Evolutionary conservation across 192 early-diverging fungal genomes (phyloP).

Genomic region (Pilobolus umbonatus): DNA sequence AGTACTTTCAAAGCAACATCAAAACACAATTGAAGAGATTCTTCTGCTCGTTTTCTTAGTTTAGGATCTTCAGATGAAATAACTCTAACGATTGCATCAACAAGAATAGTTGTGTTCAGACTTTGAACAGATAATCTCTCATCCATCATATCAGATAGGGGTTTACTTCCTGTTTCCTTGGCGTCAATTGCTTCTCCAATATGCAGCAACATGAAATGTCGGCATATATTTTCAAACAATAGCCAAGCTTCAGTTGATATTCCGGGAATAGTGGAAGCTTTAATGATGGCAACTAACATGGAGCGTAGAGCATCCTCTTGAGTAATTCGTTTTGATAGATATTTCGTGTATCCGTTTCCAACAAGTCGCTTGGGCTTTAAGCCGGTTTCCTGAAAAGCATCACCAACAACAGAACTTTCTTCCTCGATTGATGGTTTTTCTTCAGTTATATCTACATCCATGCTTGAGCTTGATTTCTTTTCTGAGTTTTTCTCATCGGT

Average conservation of each 20-base stretch:
- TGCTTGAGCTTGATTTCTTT: not conserved
- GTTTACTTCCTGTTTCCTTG: slow-evolving; percentile 41
- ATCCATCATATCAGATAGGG: slow-evolving; percentile 44
- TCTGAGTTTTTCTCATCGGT: slow-evolving; percentile 16
- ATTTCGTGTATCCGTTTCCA: slow-evolving; percentile 27
- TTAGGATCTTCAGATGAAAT: slow-evolving; percentile 64
- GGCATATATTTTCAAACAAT: slow-evolving; percentile 60
- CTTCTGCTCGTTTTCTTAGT: slow-evolving; percentile 60
- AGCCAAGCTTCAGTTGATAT: slow-evolving; percentile 58
- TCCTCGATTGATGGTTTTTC: slow-evolving; percentile 41
- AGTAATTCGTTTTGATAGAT: slow-evolving; percentile 47
- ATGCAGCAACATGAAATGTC: slow-evolving; percentile 73
- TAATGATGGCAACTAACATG: slow-evolving; percentile 61
- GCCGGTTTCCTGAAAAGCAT: slow-evolving; percentile 12
- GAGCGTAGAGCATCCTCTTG: slow-evolving; percentile 62
- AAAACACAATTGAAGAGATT: slow-evolving; percentile 61
- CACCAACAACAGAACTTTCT: slow-evolving; percentile 38
- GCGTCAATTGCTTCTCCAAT: slow-evolving; percentile 62
- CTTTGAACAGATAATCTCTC: slow-evolving; percentile 42
- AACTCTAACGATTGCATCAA: slow-evolving; percentile 75
- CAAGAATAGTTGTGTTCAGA: slow-evolving; percentile 63
- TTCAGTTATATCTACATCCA: not conserved
- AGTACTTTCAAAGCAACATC: slow-evolving; percentile 50
- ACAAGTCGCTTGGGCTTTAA: slow-evolving; percentile 23
- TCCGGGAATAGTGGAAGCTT: slow-evolving; percentile 53